Evolutionary conservation across 192 early-diverging fungal genomes (phyloP).

Genomic region (Mortierella claussenii): DNA sequence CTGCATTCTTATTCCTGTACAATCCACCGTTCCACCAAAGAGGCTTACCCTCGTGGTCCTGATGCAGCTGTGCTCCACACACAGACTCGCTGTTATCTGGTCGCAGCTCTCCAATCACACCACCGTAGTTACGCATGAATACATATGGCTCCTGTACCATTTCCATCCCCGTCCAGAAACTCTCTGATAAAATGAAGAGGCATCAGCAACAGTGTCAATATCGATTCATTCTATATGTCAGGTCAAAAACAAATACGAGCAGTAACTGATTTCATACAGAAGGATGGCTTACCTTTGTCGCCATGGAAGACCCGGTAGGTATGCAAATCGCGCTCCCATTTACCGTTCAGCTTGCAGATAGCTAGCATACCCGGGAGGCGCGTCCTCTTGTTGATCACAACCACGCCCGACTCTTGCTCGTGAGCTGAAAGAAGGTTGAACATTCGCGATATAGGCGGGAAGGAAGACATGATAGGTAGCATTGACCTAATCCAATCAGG

Average conservation of each 20-base stretch:
- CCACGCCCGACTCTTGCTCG: constrained; percentile 74
- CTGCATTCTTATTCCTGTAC: constrained; percentile 59
- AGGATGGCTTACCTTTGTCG: constrained; percentile 70
- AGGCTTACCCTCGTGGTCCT: constrained; percentile 50
- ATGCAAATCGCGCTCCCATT: constrained; percentile 59
- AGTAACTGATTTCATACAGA: too few relatives aligned
- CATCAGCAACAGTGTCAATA: too few relatives aligned
- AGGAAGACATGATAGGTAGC: constrained; percentile 56
- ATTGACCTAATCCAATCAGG: constrained; percentile 63
- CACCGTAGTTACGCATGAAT: constrained; percentile 60
- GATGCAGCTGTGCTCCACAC: constrained; percentile 60
- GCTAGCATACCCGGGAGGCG: constrained; percentile 63
- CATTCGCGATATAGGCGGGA: constrained; percentile 54
- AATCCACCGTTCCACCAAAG: constrained; percentile 66
- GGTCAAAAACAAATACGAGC: too few relatives aligned
- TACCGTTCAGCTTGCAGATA: constrained; percentile 65
- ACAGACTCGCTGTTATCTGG: constrained; percentile 38
- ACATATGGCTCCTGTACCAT: constrained; percentile 65
- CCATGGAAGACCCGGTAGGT: constrained; percentile 61
- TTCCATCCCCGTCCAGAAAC: constrained; percentile 75
- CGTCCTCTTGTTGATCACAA: constrained; percentile 63
- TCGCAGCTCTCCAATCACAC: constrained; percentile 61
- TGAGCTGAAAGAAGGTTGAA: constrained; percentile 54
- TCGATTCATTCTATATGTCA: too few relatives aligned
- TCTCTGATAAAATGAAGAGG: constrained; percentile 58